Evolutionary conservation across 768 basidiomycete species (phyloP).

Genomic region (Lentinula sp.): DNA sequence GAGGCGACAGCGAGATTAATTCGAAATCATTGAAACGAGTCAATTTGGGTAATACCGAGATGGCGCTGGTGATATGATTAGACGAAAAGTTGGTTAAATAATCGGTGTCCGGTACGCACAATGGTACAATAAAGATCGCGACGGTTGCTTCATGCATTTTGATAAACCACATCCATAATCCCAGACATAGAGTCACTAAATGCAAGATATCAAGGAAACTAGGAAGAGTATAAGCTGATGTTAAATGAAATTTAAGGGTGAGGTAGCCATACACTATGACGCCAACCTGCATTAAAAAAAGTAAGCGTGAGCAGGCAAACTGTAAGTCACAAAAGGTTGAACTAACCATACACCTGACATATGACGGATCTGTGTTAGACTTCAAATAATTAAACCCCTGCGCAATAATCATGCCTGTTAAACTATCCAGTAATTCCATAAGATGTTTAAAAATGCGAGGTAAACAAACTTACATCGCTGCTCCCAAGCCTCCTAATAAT

Average conservation of each 20-base stretch:
- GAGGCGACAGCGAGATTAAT: not conserved
- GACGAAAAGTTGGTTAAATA: not conserved
- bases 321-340: not conserved
- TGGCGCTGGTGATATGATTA: not conserved
- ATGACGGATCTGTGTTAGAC: not conserved
- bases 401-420: not conserved
- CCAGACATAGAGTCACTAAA: not conserved
- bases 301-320: not conserved
- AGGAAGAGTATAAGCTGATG: not conserved
- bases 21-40: too few relatives aligned
- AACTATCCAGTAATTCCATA: not conserved
- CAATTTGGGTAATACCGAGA: not conserved
- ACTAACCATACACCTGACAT: not conserved
- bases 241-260: not conserved
- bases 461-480: not conserved
- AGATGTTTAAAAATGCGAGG: not conserved
- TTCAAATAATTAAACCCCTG: not conserved
- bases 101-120: not conserved
- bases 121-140: not conserved
- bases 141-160: not conserved
- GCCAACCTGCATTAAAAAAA: not conserved
- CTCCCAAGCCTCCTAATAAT: not conserved
- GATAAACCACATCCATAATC: not conserved
- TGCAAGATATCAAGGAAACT: not conserved
- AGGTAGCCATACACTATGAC: not conserved